phyloP scores from a whole-genome alignment of 2,329 filamentous ascomycete genomes.

The Gnomoniopsis smithogilvyi region DNA sequence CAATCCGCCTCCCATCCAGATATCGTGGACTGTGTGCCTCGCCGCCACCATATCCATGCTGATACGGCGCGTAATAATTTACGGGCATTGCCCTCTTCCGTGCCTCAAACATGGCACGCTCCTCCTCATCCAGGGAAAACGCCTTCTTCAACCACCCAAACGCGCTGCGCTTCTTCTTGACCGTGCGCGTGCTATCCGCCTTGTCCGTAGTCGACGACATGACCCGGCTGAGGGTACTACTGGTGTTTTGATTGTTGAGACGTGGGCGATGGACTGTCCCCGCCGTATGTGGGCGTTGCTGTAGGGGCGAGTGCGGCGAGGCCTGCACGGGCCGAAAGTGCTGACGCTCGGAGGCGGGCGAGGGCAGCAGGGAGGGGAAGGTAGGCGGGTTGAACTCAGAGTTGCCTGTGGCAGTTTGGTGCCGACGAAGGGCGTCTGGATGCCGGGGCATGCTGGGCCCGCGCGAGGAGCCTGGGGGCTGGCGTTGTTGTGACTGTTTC shows the following conservation, averaged over 20 bases:
- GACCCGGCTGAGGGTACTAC: slow-evolving; percentile 54
- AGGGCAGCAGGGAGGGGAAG: slow-evolving; percentile 38
- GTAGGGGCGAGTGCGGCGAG: slow-evolving; percentile 61
- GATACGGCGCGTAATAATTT: slow-evolving; percentile 42
- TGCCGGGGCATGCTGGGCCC: slow-evolving; percentile 44
- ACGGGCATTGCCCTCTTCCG: slow-evolving; percentile 42
- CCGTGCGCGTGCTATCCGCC: slow-evolving; percentile 34
- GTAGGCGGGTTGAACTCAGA: slow-evolving; percentile 35
- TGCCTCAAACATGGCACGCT: slow-evolving; percentile 57
- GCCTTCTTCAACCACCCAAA: slow-evolving; percentile 69
- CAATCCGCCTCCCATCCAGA: slow-evolving; percentile 51
- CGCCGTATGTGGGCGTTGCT: slow-evolving; percentile 56
- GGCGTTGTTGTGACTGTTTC: slow-evolving; percentile 21
- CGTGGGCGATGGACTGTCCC: slow-evolving; percentile 27
- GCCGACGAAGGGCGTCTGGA: slow-evolving; percentile 27
- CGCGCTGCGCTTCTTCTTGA: slow-evolving; percentile 66
- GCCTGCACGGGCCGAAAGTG: slow-evolving; percentile 61
- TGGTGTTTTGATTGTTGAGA: slow-evolving; percentile 27
- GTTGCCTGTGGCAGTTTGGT: slow-evolving; percentile 5
- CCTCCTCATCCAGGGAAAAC: slow-evolving; percentile 62
- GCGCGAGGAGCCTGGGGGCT: slow-evolving; percentile 44
- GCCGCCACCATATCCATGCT: background rate
- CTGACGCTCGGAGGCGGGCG: slow-evolving; percentile 52
- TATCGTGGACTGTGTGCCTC: slow-evolving; percentile 50
- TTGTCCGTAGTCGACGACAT: slow-evolving; percentile 43